Evolutionary conservation across 495 filamentous ascomycete species (phyloP), one percentile per base, ranked within the genome.

Genomic region (Acidiella bohemica): DNA sequence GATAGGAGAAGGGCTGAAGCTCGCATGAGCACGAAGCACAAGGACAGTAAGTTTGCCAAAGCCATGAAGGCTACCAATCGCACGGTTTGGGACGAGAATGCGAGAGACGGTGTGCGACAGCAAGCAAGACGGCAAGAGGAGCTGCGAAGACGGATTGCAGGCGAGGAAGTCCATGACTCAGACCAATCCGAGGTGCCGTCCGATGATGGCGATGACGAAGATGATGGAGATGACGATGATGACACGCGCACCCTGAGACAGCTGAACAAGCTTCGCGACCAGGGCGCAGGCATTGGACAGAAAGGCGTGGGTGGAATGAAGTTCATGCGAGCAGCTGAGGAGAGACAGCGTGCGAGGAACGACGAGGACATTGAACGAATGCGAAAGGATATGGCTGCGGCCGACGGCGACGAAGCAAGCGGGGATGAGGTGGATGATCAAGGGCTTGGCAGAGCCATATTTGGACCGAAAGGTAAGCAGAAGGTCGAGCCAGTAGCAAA

Each of bases 11-110:
- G 90, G 49, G 90, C 90, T 4, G 73, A 81, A 58, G 87, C 88
- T 53, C 67, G 90, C 49, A 92, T 97, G 78, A 81, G 85, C 19
- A 73, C 77, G 10, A 80, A 84, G 46, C 87, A 95, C 60, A 70
- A 76, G 39, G 83, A 93, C 25, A 94, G 86, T 63, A 93, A 83
- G 51, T 97, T 88, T 85, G 87, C 88, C 9, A 95, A 93, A 65
- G 75, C 75, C 37, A 65, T 86, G 46, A 90, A 87, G 54, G 71
- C 82, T 43, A 80, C 49, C 36, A 59, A 60, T 23, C 51, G 51
- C 24, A 49, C 53, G 18, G 58, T 44, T 10, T 64, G 61, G 61
- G 61, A 64, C 41, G 61, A 64, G 19, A 58, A 60, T 36, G 61
- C 61, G 14, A 42, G 58, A 29, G 63, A 74, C 32, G 81, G 80